Base-by-base conservation (phyloP, 1,284 basidiomycete genomes). In the Microbotryomycetes sp. region DNA sequence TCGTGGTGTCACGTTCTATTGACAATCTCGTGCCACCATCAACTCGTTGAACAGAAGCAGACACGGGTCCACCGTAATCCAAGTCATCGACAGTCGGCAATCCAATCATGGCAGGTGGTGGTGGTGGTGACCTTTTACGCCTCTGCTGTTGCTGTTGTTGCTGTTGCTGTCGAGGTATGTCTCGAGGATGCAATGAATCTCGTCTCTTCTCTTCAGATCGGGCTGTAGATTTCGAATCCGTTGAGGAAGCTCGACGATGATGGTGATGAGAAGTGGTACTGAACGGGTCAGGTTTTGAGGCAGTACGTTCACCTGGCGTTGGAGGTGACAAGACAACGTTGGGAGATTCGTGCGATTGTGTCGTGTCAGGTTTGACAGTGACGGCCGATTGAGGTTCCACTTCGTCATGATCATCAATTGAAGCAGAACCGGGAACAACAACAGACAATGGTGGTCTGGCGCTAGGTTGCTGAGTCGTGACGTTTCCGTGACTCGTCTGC, bases 1-100 rank as follows among this genome's bases (percentile, higher is more conserved):
- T 42, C 36, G 36, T 12, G 36, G 19, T 19, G 36, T 19, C 19
- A 19, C 36, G 12, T 42, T 42, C 36, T 12, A 12, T 9, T 42
- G 36, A 42, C 36, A 42, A 42, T 9, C 36, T 9, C n/a, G n/a
- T n/a, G n/a, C n/a, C n/a, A 9, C 36, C 36, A 12, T 9, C 36
- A 9, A 19, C 36, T 9, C 36, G 36, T 19, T 42, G 36, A 19
- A 19, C 36, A 9, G 36, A 42, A 42, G 9, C 19, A 9, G 36
- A 42, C 36, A 42, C 36, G 36, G 36, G 36, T 19, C 36, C 36
- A 19, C 36, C 36, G 36, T 42, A 65, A 49, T 66, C 60, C 46
- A 66, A 60, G 19, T 66, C 62, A 19, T 50, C 22, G 30, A 68
- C 58, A 32, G 62, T 63, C 2, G 69, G 69, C 14, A 70, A 42